Evolutionary conservation across 768 basidiomycete species (phyloP).

Genomic region (Termitomyces sp.): DNA sequence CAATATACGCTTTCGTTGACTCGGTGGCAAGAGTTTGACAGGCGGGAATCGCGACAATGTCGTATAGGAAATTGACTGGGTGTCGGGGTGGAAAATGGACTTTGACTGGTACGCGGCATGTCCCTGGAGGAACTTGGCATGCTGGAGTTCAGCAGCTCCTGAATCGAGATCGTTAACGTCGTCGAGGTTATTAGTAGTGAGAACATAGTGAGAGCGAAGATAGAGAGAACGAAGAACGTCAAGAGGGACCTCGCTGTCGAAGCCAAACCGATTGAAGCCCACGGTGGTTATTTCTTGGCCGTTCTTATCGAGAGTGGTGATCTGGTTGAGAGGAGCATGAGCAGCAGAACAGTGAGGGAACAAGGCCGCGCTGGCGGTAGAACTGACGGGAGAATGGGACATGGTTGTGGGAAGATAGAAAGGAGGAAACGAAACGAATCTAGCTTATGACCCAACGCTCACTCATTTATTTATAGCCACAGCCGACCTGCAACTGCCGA

Average conservation of each 20-base stretch:
- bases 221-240: slow-evolving; percentile 85
- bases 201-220: slow-evolving; percentile 74
- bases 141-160: slow-evolving; percentile 36
- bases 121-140: slow-evolving; percentile 51
- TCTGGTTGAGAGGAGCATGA: slow-evolving; percentile 32
- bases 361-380: background rate
- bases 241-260: slow-evolving; percentile 80
- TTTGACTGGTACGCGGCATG: slow-evolving; percentile 66
- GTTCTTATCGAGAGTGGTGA: slow-evolving; percentile 64
- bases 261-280: slow-evolving; percentile 83
- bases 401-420: slow-evolving; percentile 13
- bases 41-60: slow-evolving; percentile 91
- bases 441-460: slow-evolving; percentile 1
- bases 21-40: slow-evolving; percentile 78
- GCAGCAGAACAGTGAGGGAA: slow-evolving; percentile 1
- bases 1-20: slow-evolving; percentile 80
- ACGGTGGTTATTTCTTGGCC: slow-evolving; percentile 75
- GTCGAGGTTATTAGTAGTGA: slow-evolving; percentile 32
- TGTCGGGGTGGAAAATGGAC: slow-evolving; percentile 79
- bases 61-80: slow-evolving; percentile 84
- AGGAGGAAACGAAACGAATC: slow-evolving; percentile 5
- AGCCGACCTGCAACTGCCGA: background rate
- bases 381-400: slow-evolving; percentile 22
- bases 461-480: slow-evolving; percentile 10
- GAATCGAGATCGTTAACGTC: slow-evolving; percentile 29